Evolutionary conservation across 495 filamentous ascomycete species (phyloP).

Genomic region (Penicillium longicatenatum): DNA sequence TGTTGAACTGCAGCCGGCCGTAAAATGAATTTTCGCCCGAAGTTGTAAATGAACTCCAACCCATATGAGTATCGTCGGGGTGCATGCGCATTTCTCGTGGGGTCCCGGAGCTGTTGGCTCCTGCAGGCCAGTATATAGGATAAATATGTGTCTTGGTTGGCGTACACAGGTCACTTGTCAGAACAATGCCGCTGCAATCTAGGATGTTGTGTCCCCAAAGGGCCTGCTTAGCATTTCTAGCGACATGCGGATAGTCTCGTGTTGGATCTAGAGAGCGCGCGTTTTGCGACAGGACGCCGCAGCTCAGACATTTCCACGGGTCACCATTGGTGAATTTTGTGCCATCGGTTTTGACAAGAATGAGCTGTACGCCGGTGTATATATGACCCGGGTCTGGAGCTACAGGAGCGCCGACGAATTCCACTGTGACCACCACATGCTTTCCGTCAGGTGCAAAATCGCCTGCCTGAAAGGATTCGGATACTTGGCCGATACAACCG

Average conservation of each 20-base stretch:
- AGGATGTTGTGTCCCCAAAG: too few species aligned
- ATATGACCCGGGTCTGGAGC: not conserved
- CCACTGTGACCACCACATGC: not conserved
- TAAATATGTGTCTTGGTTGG: too few species aligned
- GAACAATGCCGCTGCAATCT: too few species aligned
- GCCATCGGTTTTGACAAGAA: not conserved
- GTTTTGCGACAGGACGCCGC: not conserved
- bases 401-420: not conserved
- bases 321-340: not conserved
- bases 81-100: not conserved
- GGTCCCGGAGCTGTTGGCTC: too few species aligned
- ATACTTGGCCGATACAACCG: not conserved
- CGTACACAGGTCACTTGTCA: too few species aligned
- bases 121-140: too few species aligned
- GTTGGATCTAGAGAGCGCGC: too few species aligned
- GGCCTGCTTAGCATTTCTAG: too few species aligned
- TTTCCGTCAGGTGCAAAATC: not conserved
- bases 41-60: not conserved
- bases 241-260: not conserved
- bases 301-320: not conserved
- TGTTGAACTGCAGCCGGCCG: conserved; percentile 25
- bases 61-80: not conserved
- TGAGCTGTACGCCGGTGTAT: not conserved
- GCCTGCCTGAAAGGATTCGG: not conserved
- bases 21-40: conserved; percentile 19